Evolutionary conservation across 306 rosid species (phyloP).

Genomic region (Malus sylvestris): DNA sequence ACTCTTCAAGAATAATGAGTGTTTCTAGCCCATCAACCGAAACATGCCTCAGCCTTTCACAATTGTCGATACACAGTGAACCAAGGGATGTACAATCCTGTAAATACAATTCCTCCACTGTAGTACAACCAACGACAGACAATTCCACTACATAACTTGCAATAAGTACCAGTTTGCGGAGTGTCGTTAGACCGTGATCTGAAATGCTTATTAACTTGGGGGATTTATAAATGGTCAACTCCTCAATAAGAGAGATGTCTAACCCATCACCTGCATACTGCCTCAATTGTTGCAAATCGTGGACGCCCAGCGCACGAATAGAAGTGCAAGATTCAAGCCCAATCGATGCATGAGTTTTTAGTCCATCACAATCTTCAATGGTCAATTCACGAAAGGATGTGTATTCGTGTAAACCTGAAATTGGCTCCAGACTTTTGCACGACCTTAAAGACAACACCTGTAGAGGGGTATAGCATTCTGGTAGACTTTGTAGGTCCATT

Average conservation of each 20-base stretch:
- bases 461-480: background rate
- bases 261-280: background rate
- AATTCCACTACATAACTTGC: background rate
- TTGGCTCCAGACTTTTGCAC: background rate
- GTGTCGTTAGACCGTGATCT: background rate
- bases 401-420: background rate
- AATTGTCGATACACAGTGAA: background rate
- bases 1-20: too few relatives aligned
- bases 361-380: background rate
- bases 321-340: background rate
- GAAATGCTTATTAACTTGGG: background rate
- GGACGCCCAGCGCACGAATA: background rate
- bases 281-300: background rate
- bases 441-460: background rate
- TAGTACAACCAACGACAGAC: background rate
- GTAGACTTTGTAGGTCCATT: background rate
- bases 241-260: background rate
- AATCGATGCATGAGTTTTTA: background rate
- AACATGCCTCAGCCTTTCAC: too few relatives aligned
- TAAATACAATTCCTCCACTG: background rate
- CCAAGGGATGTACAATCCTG: background rate
- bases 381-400: background rate
- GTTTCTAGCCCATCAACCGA: too few relatives aligned
- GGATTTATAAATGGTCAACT: background rate
- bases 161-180: background rate